Evolutionary conservation across 2,329 filamentous ascomycete species (phyloP).

Genomic region (Penicillium italicum): DNA sequence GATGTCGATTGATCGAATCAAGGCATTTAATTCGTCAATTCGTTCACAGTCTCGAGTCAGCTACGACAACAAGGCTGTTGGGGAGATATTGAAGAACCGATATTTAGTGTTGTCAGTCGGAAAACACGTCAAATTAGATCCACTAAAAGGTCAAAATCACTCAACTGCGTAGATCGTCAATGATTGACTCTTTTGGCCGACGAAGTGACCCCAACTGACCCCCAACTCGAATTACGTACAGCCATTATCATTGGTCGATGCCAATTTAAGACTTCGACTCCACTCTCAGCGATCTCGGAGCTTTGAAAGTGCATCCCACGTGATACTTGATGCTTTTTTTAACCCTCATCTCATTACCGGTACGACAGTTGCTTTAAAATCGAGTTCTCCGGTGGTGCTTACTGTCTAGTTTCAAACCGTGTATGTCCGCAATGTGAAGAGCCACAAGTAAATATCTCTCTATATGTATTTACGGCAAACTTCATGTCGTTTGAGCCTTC

Average conservation of each 20-base stretch:
- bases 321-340: not conserved
- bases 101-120: no score
- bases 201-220: constrained; percentile 2
- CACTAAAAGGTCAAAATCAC: not conserved
- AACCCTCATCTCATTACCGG: no score
- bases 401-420: no score
- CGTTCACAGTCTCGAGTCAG: not conserved
- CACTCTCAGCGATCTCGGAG: not conserved
- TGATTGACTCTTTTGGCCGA: constrained; percentile 8
- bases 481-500: no score
- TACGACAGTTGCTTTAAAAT: no score
- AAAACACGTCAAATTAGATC: not conserved
- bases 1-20: not conserved
- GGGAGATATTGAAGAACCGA: constrained; percentile 10
- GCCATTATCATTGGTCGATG: constrained; percentile 8
- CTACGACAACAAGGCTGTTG: constrained; percentile 4
- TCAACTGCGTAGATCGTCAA: not conserved
- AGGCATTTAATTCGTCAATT: constrained; percentile 4
- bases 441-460: no score
- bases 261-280: not conserved
- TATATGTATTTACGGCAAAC: no score
- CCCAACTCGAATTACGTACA: constrained; percentile 7
- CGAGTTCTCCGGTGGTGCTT: no score
- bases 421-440: no score
- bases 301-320: not conserved